A percentile compares a stretch with the other conserved stretches of the same genome.
Conservation (phyloP, 805 yeast genomes). For the Metschnikowia anglica region DNA sequence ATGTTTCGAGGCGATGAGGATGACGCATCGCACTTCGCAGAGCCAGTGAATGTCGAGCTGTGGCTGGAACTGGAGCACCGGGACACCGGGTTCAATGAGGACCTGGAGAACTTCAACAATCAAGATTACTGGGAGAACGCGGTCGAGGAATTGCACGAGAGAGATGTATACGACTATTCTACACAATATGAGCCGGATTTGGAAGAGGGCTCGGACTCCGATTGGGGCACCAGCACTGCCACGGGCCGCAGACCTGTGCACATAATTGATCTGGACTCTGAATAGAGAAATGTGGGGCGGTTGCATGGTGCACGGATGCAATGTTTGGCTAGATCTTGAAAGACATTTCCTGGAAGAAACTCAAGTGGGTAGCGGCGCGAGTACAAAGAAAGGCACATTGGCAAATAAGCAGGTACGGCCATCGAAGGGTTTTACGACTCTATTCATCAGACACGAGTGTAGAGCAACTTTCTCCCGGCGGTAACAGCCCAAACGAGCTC, state of each 20-base stretch:
- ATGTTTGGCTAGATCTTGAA: neutral
- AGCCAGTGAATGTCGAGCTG: neutral
- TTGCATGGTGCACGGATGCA: slow-evolving; percentile 6
- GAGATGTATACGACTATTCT: slow-evolving; percentile 13
- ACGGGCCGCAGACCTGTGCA: slow-evolving; percentile 8
- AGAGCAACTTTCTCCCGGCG: too few relatives aligned
- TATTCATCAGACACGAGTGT: too few relatives aligned
- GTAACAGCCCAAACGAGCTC: too few relatives aligned
- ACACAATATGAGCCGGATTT: slow-evolving; percentile 5
- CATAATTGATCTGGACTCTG: slow-evolving; percentile 17
- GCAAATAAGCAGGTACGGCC: too few relatives aligned
- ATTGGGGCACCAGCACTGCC: slow-evolving; percentile 8
- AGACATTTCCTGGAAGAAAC: neutral
- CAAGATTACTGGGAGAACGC: slow-evolving; percentile 7
- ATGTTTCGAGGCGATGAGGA: slow-evolving; percentile 8
- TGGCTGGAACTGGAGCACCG: neutral
- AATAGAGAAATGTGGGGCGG: slow-evolving; percentile 4
- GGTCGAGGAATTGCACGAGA: slow-evolving; percentile 13
- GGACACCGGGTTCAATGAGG: neutral
- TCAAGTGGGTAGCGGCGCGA: too few relatives aligned
- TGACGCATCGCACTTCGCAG: neutral
- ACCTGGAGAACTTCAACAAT: neutral
- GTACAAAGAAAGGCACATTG: too few relatives aligned
- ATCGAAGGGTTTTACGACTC: too few relatives aligned
- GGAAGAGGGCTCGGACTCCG: slow-evolving; percentile 11